Evolutionary conservation across 2,329 filamentous ascomycete genomes (phyloP).

Genomic region (Blastomyces gilchristii): DNA sequence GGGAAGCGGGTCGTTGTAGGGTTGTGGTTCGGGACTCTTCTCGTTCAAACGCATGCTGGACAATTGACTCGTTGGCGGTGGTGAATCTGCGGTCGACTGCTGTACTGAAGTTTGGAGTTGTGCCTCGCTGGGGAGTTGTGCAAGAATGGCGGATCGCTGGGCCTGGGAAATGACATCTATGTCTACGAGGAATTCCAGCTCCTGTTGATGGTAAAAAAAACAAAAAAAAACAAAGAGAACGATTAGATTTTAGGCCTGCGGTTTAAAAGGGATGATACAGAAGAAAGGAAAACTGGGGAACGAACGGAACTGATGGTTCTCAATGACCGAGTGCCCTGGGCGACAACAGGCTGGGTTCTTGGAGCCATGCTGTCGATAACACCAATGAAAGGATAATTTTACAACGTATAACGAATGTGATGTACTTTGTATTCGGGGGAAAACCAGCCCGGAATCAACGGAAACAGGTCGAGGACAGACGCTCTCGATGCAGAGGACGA

Average conservation of each 20-base stretch:
- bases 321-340: conserved; percentile 71
- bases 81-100: conserved; percentile 13
- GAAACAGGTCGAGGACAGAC: neutral
- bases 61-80: conserved; percentile 12
- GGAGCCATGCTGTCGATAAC: conserved; percentile 23
- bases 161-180: conserved; percentile 65
- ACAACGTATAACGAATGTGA: conserved; percentile 6
- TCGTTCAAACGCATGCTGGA: conserved; percentile 17
- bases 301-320: conserved; percentile 76
- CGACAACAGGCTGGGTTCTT: conserved; percentile 33
- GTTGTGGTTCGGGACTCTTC: conserved; percentile 24
- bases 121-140: conserved; percentile 54
- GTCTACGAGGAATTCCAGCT: conserved; percentile 82
- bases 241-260: neutral
- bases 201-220: conserved; percentile 42
- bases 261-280: conserved; percentile 9
- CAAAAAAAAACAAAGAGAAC: neutral
- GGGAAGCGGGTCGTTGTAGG: conserved; percentile 28
- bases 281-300: conserved; percentile 14
- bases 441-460: neutral
- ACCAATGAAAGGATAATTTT: neutral
- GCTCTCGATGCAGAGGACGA: conserved; percentile 2
- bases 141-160: conserved; percentile 64
- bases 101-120: conserved; percentile 27
- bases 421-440: neutral